A percentile compares a stretch with the other conserved stretches of the same genome.
phyloP scores from a whole-genome alignment of 805 yeast species.

The Debaryomyces prosopidis region DNA sequence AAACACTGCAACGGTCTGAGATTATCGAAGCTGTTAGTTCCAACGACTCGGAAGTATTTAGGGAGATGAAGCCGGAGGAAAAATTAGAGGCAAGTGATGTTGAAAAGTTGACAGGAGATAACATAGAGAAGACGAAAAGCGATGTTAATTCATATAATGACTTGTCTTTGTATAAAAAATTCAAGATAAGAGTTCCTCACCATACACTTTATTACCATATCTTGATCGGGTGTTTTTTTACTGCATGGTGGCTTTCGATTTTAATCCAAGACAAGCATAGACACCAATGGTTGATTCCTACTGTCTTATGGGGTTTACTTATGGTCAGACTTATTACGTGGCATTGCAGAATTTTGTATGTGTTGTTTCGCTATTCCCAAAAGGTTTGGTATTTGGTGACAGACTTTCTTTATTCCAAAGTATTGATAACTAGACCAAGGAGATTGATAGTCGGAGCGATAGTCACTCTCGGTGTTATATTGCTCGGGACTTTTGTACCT shows the following conservation, averaged over 20 bases:
- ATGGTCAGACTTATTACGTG: slow-evolving; percentile 54
- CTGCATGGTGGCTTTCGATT: slow-evolving; percentile 60
- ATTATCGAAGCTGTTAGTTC: too few relatives aligned
- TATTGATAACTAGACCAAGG: slow-evolving; percentile 41
- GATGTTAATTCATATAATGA: neutral
- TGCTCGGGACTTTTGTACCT: slow-evolving; percentile 57
- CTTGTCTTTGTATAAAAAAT: neutral
- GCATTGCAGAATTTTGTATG: slow-evolving; percentile 36
- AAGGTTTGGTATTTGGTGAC: slow-evolving; percentile 32
- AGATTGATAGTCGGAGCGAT: slow-evolving; percentile 46
- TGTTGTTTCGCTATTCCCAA: slow-evolving; percentile 18
- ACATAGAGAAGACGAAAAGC: too few relatives aligned
- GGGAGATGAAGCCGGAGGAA: too few relatives aligned
- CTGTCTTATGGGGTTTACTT: slow-evolving; percentile 50
- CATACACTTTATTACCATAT: slow-evolving; percentile 16
- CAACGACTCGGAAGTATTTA: too few relatives aligned
- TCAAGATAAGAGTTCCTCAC: slow-evolving; percentile 15
- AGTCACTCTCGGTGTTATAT: slow-evolving; percentile 46
- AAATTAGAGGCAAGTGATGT: too few relatives aligned
- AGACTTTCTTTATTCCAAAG: slow-evolving; percentile 33
- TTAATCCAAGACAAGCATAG: slow-evolving; percentile 50
- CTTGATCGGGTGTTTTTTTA: slow-evolving; percentile 41
- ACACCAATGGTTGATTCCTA: slow-evolving; percentile 58
- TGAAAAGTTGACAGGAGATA: too few relatives aligned
- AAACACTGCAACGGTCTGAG: too few relatives aligned